Base-by-base conservation (phyloP, 2,329 filamentous ascomycete species). In the Botrytis paeoniae region DNA sequence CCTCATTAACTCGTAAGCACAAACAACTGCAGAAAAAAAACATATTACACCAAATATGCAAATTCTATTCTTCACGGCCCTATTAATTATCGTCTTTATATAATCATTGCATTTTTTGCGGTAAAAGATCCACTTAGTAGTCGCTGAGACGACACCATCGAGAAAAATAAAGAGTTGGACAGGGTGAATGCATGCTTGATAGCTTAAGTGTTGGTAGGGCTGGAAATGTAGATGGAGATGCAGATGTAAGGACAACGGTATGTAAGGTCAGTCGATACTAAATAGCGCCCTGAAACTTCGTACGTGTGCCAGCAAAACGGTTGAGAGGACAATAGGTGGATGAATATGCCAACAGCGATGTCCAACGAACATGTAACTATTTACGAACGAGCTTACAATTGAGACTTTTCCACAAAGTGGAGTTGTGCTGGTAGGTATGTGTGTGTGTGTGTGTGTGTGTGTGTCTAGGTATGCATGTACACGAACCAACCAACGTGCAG, bases 71-170 rank as follows among this genome's bases (percentile, higher is more conserved):
- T 32, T 48, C 29, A 20, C 51, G 62, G 70, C 61, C 61, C 61
- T 65, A 71, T 71, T 71, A 45, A 71, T 71, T 71, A 45, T 71
- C 70, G 70, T 65, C 45, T 54, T n/a, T 71, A 35, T 45, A n/a
- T 37, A 39, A 39, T 35, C n/a, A 14, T 39, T 64, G 18, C 41
- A 18, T 5, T 22, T 45, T 45, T 41, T 9, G 22, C 63, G 35
- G 32, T 12, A 37, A n/a, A 35, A 37, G 63, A 25, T 65, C 62
- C 62, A 65, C 43, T 66, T 37, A 18, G 63, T 39, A 37, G 35
- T 61, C 22, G 22, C 32, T n/a, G 35, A 61, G 59, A 61, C 22
- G 35, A 22, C 59, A 37, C 12, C n/a, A 25, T n/a, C 51, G 51
- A 61, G 22, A 25, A 25, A 61, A n/a, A 29, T 35, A 35, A 48